Conservation (phyloP, 345 rosid species). For the Psidium guajava region DNA sequence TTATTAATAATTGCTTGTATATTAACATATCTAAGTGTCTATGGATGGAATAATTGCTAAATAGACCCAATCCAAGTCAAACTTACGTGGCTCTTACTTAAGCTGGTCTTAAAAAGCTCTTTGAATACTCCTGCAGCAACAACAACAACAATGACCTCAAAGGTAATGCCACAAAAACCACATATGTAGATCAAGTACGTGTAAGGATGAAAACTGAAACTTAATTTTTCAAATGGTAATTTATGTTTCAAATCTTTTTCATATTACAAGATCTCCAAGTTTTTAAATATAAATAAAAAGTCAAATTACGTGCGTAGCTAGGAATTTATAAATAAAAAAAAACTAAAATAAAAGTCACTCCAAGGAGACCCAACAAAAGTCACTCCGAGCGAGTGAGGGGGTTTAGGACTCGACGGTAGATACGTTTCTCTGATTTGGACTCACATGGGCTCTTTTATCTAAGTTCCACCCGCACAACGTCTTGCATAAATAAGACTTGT, state of each 20-base stretch:
- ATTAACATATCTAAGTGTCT: too few species aligned
- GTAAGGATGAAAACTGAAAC: not conserved
- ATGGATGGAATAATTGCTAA: too few species aligned
- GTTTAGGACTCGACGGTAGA: not conserved
- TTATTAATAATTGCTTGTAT: too few species aligned
- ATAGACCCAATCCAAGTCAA: too few species aligned
- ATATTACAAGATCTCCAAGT: not conserved
- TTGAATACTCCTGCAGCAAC: too few species aligned
- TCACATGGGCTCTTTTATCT: not conserved
- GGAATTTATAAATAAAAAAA: not conserved
- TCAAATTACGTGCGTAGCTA: not conserved
- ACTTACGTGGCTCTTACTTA: too few species aligned
- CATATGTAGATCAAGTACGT: too few species aligned
- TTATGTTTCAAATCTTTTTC: not conserved
- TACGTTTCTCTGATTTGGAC: not conserved
- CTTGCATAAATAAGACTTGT: not conserved
- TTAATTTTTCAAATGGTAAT: too few species aligned
- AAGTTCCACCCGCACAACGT: not conserved
- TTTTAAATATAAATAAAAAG: too few species aligned
- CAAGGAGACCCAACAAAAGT: not conserved
- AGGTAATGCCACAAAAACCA: too few species aligned
- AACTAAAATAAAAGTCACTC: not conserved
- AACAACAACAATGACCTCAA: too few species aligned
- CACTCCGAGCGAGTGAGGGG: not conserved
- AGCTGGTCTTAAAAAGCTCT: too few species aligned